phyloP scores from a whole-genome alignment of 108 stramenopile genomes.

The Craspedostauros australis region DNA sequence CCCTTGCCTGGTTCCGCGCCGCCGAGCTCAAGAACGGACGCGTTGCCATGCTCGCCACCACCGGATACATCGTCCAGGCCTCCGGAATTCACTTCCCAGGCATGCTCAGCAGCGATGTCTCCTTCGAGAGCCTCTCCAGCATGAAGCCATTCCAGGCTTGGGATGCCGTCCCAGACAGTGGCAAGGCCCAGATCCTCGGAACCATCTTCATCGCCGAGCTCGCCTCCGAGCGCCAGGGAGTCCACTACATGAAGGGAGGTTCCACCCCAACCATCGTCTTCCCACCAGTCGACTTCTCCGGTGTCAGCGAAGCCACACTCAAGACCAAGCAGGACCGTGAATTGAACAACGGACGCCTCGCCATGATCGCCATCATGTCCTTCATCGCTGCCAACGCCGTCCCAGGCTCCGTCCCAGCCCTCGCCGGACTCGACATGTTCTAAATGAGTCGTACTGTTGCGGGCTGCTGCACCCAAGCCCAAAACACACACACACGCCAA shows the following conservation, averaged over 20 bases:
- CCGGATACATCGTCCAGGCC: slow-evolving; percentile 73
- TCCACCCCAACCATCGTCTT: slow-evolving; percentile 67
- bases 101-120: slow-evolving; percentile 50
- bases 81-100: slow-evolving; percentile 80
- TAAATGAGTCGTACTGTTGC: slow-evolving; percentile 20
- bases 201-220: slow-evolving; percentile 77
- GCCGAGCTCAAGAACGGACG: slow-evolving; percentile 84
- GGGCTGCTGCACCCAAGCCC: neutral
- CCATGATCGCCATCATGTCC: slow-evolving; percentile 80
- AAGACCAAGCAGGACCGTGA: slow-evolving; percentile 51
- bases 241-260: slow-evolving; percentile 87
- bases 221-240: slow-evolving; percentile 50
- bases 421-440: slow-evolving; percentile 49
- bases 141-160: slow-evolving; percentile 81
- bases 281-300: slow-evolving; percentile 79
- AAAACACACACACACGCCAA: no score
- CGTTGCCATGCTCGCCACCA: slow-evolving; percentile 81
- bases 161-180: slow-evolving; percentile 74
- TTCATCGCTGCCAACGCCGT: slow-evolving; percentile 63
- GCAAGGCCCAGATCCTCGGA: slow-evolving; percentile 77
- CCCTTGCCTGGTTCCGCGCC: slow-evolving; percentile 78
- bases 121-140: slow-evolving; percentile 62
- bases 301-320: slow-evolving; percentile 52
- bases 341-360: slow-evolving; percentile 59
- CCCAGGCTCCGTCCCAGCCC: slow-evolving; percentile 62